Evolutionary conservation across 2,329 filamentous ascomycete species (phyloP).

Genomic region (Colletotrichum lentis): DNA sequence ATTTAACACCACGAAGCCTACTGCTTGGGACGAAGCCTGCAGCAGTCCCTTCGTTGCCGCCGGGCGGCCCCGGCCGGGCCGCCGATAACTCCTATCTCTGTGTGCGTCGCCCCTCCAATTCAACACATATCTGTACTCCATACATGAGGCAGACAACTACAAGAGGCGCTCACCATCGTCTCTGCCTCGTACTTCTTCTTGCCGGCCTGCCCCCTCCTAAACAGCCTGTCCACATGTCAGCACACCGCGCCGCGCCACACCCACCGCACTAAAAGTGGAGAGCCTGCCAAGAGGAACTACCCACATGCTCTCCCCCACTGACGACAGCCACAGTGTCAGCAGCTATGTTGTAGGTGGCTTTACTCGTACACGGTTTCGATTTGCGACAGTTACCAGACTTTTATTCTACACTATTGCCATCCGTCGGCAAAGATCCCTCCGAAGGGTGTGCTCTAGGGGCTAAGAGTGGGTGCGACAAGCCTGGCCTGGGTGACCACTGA

Average conservation of each 20-base stretch:
- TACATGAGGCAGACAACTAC: too few relatives aligned
- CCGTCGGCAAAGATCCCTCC: slow-evolving; percentile 12
- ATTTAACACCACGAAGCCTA: too few relatives aligned
- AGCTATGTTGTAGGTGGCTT: slow-evolving; percentile 5
- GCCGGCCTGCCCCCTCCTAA: not conserved
- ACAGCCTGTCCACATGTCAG: not conserved
- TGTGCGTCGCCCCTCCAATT: too few relatives aligned
- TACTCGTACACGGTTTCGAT: not conserved
- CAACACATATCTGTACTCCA: too few relatives aligned
- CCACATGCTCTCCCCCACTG: slow-evolving; percentile 28
- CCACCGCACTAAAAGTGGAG: slow-evolving; percentile 21
- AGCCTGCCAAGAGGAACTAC: slow-evolving; percentile 18
- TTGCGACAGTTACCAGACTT: slow-evolving; percentile 10
- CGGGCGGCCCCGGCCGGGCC: too few relatives aligned
- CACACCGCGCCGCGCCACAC: not conserved
- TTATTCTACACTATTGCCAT: slow-evolving; percentile 13
- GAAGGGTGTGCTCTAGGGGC: slow-evolving; percentile 2
- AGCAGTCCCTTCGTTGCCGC: too few relatives aligned
- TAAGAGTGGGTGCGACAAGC: not conserved
- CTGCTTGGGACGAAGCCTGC: too few relatives aligned
- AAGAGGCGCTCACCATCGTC: slow-evolving; percentile 6
- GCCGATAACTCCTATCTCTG: too few relatives aligned
- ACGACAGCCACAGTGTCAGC: slow-evolving; percentile 26
- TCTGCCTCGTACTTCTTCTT: slow-evolving; percentile 2
- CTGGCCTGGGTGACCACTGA: not conserved